Base-by-base conservation (phyloP, 345 rosid genomes). In the Pistacia vera region DNA sequence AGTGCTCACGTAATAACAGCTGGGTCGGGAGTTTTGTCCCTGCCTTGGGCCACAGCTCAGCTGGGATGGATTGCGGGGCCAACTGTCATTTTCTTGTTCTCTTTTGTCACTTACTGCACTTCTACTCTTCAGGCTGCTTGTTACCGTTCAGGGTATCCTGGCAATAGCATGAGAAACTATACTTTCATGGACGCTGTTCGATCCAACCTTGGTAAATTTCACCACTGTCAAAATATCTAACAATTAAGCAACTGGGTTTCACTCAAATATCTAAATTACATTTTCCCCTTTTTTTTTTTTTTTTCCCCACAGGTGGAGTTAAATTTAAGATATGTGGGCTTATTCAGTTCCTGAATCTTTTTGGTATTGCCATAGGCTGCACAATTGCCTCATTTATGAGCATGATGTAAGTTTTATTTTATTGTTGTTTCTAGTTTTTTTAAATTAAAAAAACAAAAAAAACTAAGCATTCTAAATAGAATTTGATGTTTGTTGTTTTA, bases 101-200 rank as follows among this genome's bases (percentile, higher is more conserved):
- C 87, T 35, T 66, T 78, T 5, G 89, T 84, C 25, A 86, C 89
- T 59, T 84, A 80, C 62, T 84, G 78, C 81, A 82, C 87, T 63
- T 85, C 94, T 13, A 56, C 83, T 60, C 89, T 88, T 66, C 88
- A 88, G 1, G 71, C 88, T 17, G 79, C 79, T 22, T 87, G 92
- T 72, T 88, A 88, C 82, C 89, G 92, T 10, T 68, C 85, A 0
- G 89, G 88, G 3, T 87, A 90, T 56, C 82, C 83, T 13, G 35
- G 66, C 4, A 68, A 56, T 5, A 90, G 94, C 78, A 85, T 80
- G 79, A 68, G 94, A 62, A 87, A 88, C 78, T 82, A 90, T 68
- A 90, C 92, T 49, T 90, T 88, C 81, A 84, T 77, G 85, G 92
- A 90, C 59, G 92, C 87, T 57, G 89, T 90, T 65, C 68, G 82